phyloP scores from a whole-genome alignment of 768 basidiomycete genomes.

The Russula lepida region DNA sequence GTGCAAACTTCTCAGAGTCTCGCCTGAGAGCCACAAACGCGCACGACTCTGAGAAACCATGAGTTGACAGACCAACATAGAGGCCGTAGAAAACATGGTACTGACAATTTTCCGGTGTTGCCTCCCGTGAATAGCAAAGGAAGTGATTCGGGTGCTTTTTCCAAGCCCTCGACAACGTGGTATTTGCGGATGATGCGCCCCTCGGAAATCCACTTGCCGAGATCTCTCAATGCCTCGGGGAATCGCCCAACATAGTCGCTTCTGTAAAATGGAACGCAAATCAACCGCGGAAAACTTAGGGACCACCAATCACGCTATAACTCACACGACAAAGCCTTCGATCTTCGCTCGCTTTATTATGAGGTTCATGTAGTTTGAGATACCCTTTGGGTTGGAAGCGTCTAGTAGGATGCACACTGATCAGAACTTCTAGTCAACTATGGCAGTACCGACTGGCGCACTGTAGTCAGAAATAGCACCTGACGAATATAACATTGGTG shows the following conservation, averaged over 20 bases:
- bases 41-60: constrained; percentile 40
- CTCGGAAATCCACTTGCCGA: constrained; percentile 48
- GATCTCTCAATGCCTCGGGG: constrained; percentile 47
- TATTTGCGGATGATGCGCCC: constrained; percentile 73
- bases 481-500: constrained; percentile 23
- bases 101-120: constrained; percentile 70
- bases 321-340: constrained; percentile 77
- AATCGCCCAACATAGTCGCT: constrained; percentile 65
- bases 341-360: constrained; percentile 73
- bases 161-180: constrained; percentile 69
- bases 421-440: neutral
- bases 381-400: constrained; percentile 49
- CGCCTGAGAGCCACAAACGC: constrained; percentile 34
- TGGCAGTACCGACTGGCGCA: constrained; percentile 28
- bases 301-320: neutral
- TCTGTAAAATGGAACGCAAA: constrained; percentile 31
- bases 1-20: neutral
- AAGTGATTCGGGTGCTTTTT: constrained; percentile 63
- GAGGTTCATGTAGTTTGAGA: constrained; percentile 57
- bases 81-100: neutral
- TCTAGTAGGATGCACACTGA: constrained; percentile 33
- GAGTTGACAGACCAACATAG: neutral
- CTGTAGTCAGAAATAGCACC: constrained; percentile 84
- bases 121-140: constrained; percentile 65
- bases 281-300: neutral